phyloP scores from a whole-genome alignment of 495 filamentous ascomycete species.

The Aspergillus sclerotiicarbonarius region DNA sequence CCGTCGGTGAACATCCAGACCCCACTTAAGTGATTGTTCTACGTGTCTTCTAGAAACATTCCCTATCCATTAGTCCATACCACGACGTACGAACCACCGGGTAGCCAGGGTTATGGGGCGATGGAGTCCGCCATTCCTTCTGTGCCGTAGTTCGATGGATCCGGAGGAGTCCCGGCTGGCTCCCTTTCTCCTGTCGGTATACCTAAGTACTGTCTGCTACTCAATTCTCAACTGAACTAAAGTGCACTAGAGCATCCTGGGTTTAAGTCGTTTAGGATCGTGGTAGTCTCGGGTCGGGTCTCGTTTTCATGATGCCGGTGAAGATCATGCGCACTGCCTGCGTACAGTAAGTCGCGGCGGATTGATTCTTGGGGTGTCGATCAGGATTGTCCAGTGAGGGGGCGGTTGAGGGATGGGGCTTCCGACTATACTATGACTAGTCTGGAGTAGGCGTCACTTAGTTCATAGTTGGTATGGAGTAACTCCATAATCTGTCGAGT shows the following conservation, averaged over 20 bases:
- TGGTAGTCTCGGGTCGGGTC: background rate
- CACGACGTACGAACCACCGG: background rate
- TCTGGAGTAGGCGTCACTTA: too few species aligned
- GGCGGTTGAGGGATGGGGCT: background rate
- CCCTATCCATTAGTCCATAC: conserved; percentile 5
- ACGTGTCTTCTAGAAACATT: conserved; percentile 25
- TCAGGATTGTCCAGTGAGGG: background rate
- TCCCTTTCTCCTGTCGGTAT: too few species aligned
- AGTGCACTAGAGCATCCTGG: too few species aligned
- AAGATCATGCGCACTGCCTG: background rate
- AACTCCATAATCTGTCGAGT: too few species aligned
- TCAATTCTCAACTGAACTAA: too few species aligned
- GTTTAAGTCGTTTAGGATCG: too few species aligned
- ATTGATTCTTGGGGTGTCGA: background rate
- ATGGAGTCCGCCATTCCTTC: background rate
- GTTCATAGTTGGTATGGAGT: too few species aligned
- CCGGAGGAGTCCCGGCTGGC: background rate
- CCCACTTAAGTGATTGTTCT: conserved; percentile 12
- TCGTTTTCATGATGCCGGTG: conserved; percentile 1
- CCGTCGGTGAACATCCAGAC: background rate
- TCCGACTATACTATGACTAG: background rate
- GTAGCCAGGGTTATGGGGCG: conserved; percentile 7
- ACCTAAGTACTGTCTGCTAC: too few species aligned
- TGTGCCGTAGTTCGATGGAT: background rate
- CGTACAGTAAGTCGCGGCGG: background rate